Conservation (phyloP, 805 yeast species). For the Ascoidea tarda region DNA sequence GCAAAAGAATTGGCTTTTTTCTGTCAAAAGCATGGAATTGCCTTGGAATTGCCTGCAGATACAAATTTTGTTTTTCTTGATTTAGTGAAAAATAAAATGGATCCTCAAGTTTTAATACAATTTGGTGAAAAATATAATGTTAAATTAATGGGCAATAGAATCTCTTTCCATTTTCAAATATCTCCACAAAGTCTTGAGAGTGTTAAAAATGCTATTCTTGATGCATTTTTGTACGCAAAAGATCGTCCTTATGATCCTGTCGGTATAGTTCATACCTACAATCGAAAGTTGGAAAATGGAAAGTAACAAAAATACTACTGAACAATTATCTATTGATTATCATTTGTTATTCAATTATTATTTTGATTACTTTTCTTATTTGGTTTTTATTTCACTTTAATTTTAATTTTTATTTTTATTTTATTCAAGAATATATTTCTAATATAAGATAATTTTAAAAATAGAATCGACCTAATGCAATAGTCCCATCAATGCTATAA, state of each 20-base stretch:
- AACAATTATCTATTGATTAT: too few relatives aligned
- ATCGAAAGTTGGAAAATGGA: too few relatives aligned
- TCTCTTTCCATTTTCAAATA: slow-evolving; percentile 70
- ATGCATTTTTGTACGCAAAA: slow-evolving; percentile 11
- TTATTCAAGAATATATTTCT: too few relatives aligned
- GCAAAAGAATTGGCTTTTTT: slow-evolving; percentile 39
- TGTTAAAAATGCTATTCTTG: slow-evolving; percentile 42
- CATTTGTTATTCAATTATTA: too few relatives aligned
- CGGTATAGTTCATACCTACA: too few relatives aligned
- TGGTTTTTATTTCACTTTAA: too few relatives aligned
- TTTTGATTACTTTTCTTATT: too few relatives aligned
- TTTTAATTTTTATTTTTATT: too few relatives aligned
- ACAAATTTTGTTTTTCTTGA: slow-evolving; percentile 79
- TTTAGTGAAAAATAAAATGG: slow-evolving; percentile 15
- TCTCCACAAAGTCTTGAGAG: slow-evolving; percentile 38
- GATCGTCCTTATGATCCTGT: background rate
- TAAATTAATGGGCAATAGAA: slow-evolving; percentile 54
- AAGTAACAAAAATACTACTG: too few relatives aligned
- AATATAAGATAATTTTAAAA: too few relatives aligned
- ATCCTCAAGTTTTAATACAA: slow-evolving; percentile 33
- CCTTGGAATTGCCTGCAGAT: slow-evolving; percentile 60
- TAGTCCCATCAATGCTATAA: too few relatives aligned
- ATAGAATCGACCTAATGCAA: too few relatives aligned
- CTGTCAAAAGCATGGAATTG: slow-evolving; percentile 37
- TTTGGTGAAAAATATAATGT: slow-evolving; percentile 47